phyloP scores from a whole-genome alignment of 495 filamentous ascomycete species.

The Parathielavia appendiculata region DNA sequence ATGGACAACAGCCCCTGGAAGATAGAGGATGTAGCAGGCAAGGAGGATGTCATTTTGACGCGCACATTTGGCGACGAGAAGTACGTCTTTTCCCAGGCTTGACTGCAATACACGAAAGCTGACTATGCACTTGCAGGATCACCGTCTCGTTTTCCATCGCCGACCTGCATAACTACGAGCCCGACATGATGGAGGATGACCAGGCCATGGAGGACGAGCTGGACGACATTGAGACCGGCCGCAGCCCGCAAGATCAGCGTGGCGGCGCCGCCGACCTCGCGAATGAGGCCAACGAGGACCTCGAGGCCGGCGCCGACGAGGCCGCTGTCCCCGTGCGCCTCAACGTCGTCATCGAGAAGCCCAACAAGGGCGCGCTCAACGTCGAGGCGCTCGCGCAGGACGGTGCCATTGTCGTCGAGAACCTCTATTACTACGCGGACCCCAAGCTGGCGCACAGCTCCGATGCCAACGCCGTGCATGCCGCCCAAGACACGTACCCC shows the following conservation, averaged over 20 bases:
- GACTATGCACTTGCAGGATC: constrained; percentile 55
- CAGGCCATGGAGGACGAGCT: constrained; percentile 70
- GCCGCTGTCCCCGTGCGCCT: constrained; percentile 73
- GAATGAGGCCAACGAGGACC: constrained; percentile 44
- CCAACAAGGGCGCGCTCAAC: constrained; percentile 68
- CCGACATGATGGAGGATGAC: constrained; percentile 36
- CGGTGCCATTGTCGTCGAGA: constrained; percentile 82
- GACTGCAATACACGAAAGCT: constrained; percentile 9
- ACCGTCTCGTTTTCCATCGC: constrained; percentile 88
- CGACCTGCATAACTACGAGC: constrained; percentile 72
- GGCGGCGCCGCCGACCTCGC: constrained; percentile 28
- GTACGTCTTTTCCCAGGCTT: constrained; percentile 43
- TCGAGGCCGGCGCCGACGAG: constrained; percentile 48
- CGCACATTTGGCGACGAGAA: constrained; percentile 83
- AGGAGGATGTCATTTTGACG: constrained; percentile 80
- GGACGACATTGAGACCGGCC: constrained; percentile 41
- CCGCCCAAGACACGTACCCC: constrained; percentile 69
- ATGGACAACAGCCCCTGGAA: constrained; percentile 65
- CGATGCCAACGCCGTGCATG: constrained; percentile 43
- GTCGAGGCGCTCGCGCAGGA: constrained; percentile 85
- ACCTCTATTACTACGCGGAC: constrained; percentile 80
- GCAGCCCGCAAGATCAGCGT: constrained; percentile 32
- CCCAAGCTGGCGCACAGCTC: constrained; percentile 59
- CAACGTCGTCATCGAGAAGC: constrained; percentile 82
- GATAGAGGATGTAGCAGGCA: constrained; percentile 71